Evolutionary conservation across 176 grass and related monocot genomes (phyloP).

Genomic region (Oryza meridionalis): DNA sequence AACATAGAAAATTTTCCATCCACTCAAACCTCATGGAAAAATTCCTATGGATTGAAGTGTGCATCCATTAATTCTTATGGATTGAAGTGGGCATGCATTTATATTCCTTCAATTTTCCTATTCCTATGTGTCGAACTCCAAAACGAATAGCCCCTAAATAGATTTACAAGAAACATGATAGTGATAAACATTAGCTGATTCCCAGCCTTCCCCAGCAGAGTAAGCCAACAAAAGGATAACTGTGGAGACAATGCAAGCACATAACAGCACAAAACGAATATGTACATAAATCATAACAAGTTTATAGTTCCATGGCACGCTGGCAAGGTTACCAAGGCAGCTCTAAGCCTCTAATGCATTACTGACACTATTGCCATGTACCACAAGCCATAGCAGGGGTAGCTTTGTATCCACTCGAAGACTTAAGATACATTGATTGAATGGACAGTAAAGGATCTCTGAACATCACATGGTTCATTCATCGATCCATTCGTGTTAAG

Average conservation of each 20-base stretch:
- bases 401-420: neutral
- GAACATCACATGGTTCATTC: neutral
- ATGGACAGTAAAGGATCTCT: neutral
- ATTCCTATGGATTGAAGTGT: too few relatives aligned
- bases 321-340: neutral
- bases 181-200: neutral
- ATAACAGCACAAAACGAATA: neutral
- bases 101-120: too few relatives aligned
- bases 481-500: slow-evolving; percentile 23
- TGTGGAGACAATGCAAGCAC: slow-evolving; percentile 8
- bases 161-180: slow-evolving; percentile 22
- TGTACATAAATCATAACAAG: neutral
- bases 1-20: too few relatives aligned
- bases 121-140: too few relatives aligned
- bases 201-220: neutral
- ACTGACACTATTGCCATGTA: neutral
- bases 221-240: neutral
- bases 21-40: too few relatives aligned
- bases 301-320: neutral
- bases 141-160: neutral
- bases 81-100: too few relatives aligned
- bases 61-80: too few relatives aligned
- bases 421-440: neutral
- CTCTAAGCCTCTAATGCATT: neutral
- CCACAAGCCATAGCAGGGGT: neutral